These are phyloP conservation scores for Globisporangium echinulatum DNA, from an alignment of 352 stramenopile species.

Conservation along the genomic window DNA sequence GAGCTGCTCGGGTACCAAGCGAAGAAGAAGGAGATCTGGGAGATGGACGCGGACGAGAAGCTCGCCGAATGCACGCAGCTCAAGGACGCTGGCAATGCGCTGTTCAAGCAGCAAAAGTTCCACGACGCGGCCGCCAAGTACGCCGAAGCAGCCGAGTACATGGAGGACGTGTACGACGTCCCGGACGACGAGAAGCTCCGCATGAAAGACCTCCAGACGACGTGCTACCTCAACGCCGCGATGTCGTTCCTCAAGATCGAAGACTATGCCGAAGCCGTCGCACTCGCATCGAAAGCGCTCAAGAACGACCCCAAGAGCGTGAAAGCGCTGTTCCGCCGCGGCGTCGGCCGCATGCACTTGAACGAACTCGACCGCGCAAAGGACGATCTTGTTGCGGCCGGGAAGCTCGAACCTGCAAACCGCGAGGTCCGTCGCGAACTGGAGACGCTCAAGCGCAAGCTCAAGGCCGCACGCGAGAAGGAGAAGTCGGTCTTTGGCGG, in stretches of 20 bases:
- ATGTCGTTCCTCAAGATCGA: constrained; percentile 94
- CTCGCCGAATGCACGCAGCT: constrained; percentile 81
- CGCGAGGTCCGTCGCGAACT: constrained; percentile 76
- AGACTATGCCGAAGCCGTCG: constrained; percentile 87
- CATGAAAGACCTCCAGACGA: constrained; percentile 87
- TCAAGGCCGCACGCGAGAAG: constrained; percentile 90
- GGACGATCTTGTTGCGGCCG: constrained; percentile 80
- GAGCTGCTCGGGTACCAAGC: constrained; percentile 92
- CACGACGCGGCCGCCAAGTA: constrained; percentile 83
- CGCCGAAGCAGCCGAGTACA: constrained; percentile 66
- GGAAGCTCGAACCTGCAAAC: constrained; percentile 77
- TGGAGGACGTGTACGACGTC: constrained; percentile 86
- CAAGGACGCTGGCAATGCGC: constrained; percentile 87
- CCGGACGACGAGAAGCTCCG: constrained; percentile 76
- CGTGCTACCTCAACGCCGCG: constrained; percentile 90
- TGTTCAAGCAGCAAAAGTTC: constrained; percentile 91
- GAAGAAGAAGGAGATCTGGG: constrained; percentile 94
- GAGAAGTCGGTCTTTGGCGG: constrained; percentile 96
- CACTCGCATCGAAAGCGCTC: constrained; percentile 67
- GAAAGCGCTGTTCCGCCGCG: constrained; percentile 84
- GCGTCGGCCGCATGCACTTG: constrained; percentile 74
- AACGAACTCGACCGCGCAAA: constrained; percentile 86
- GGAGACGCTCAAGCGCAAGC: constrained; percentile 72
- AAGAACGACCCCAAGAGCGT: constrained; percentile 78
- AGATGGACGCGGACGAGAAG: constrained; percentile 84